Percentiles rank a stretch among this genome's conserved stretches.
Evolutionary conservation across 768 basidiomycete genomes (phyloP).

Genomic region (Erythrobasidium yunnanense): DNA sequence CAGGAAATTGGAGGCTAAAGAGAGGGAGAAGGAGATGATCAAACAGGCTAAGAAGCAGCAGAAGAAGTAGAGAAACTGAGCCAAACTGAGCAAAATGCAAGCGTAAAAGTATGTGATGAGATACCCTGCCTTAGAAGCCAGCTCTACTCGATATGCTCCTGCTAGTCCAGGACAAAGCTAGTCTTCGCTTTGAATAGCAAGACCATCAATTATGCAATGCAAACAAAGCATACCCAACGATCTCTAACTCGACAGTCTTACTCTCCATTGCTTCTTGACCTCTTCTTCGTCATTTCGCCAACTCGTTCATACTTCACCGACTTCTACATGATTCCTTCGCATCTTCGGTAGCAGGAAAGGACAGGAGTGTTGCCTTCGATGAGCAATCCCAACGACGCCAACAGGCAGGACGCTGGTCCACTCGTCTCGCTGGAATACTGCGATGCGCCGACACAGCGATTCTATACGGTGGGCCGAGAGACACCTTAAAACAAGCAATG

Average conservation of each 20-base stretch:
- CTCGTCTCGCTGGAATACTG: constrained; percentile 9
- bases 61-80: background rate
- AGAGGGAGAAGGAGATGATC: constrained; percentile 15
- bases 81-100: background rate
- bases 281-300: no score
- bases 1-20: constrained; percentile 8
- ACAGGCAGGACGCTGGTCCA: background rate
- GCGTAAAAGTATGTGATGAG: background rate
- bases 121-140: no score
- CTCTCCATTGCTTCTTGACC: no score
- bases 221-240: background rate
- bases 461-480: constrained; percentile 23
- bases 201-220: background rate
- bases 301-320: no score
- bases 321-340: no score
- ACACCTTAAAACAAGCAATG: no score
- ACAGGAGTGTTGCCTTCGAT: background rate
- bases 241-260: no score
- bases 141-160: no score
- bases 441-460: constrained; percentile 15
- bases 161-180: background rate
- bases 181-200: background rate
- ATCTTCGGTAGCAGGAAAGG: no score
- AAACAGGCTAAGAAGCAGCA: constrained; percentile 19
- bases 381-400: background rate